Evolutionary conservation across 2,329 filamentous ascomycete genomes (phyloP).

Genomic region (Trichoderma sp.): DNA sequence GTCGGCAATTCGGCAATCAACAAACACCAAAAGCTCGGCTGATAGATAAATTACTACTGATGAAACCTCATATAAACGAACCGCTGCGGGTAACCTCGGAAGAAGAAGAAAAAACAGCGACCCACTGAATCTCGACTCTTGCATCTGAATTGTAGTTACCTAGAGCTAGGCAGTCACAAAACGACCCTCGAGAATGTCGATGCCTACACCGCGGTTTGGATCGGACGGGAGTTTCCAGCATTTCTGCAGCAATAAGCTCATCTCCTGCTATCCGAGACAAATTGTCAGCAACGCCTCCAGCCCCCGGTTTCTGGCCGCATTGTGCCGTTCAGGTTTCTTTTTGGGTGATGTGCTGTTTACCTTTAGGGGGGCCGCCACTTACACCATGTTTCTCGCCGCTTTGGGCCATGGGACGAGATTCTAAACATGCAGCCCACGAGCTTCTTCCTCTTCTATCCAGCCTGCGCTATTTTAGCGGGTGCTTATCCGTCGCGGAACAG

Average conservation of each 20-base stretch:
- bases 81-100: neutral
- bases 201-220: slow-evolving; percentile 1
- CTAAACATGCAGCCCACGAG: neutral
- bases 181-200: neutral
- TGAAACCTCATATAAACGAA: neutral
- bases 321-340: neutral
- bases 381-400: neutral
- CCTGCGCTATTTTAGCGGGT: slow-evolving; percentile 19
- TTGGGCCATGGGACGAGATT: neutral
- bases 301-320: neutral
- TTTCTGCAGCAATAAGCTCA: neutral
- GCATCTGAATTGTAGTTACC: neutral
- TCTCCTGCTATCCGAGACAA: neutral
- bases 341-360: neutral
- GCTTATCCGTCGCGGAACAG: neutral
- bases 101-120: neutral
- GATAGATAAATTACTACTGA: neutral
- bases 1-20: neutral
- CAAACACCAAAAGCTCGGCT: neutral
- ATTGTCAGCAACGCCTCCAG: neutral
- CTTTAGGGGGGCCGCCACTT: neutral
- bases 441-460: neutral
- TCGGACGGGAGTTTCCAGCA: neutral
- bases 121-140: neutral
- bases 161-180: slow-evolving; percentile 14